Evolutionary conservation across 768 basidiomycete species (phyloP).

Genomic region (Agaricus subrufescens): DNA sequence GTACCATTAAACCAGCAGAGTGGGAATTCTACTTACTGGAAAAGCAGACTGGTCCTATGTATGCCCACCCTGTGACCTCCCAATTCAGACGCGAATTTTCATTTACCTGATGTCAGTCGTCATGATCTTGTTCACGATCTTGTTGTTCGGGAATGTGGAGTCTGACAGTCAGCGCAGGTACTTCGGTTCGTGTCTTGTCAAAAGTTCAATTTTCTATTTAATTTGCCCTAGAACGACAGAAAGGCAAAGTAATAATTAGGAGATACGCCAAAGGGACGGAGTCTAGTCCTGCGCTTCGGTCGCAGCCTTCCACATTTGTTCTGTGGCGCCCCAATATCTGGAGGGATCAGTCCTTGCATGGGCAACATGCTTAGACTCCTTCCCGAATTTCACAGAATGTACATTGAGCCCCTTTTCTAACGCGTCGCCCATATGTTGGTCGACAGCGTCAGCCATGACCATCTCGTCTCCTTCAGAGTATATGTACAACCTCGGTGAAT

Average conservation of each 20-base stretch:
- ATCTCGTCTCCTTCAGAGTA: slow-evolving; percentile 40
- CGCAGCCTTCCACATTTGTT: slow-evolving; percentile 31
- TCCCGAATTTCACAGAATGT: slow-evolving; percentile 28
- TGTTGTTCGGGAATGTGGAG: too few relatives aligned
- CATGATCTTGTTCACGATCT: too few relatives aligned
- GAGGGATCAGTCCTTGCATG: slow-evolving; percentile 39
- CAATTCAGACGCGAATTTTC: too few relatives aligned
- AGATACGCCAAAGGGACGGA: not conserved
- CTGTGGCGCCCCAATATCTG: slow-evolving; percentile 39
- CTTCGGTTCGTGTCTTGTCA: too few relatives aligned
- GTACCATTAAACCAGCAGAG: too few relatives aligned
- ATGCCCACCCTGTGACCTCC: too few relatives aligned
- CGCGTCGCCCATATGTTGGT: slow-evolving; percentile 29
- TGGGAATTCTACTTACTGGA: too few relatives aligned
- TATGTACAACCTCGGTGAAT: slow-evolving; percentile 39
- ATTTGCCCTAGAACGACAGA: not conserved
- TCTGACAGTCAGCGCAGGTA: too few relatives aligned
- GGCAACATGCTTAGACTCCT: slow-evolving; percentile 38
- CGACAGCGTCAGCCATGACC: slow-evolving; percentile 30
- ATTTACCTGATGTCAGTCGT: too few relatives aligned
- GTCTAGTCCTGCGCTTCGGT: not conserved
- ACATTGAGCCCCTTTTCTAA: slow-evolving; percentile 28
- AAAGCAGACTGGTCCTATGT: too few relatives aligned
- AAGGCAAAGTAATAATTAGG: not conserved
- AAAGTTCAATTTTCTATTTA: too few relatives aligned